Conservation (phyloP, 2,329 filamentous ascomycete species). For the Alternaria sp. region DNA sequence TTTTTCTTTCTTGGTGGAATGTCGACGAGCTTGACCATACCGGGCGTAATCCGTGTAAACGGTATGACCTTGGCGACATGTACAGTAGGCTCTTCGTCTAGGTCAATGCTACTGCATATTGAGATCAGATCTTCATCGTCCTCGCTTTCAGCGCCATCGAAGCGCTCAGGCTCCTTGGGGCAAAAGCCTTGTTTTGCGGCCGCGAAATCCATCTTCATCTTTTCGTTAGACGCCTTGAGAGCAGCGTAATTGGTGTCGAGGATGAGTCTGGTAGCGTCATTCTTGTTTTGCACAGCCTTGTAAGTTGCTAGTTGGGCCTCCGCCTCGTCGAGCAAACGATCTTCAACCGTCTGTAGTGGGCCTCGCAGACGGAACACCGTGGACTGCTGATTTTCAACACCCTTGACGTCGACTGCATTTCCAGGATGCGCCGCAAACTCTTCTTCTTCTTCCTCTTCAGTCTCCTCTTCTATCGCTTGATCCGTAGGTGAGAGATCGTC, state of each 20-base stretch:
- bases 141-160: slow-evolving; percentile 7
- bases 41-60: slow-evolving; percentile 24
- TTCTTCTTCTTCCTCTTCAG: not conserved
- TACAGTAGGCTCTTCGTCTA: slow-evolving; percentile 33
- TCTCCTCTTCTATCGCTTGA: slow-evolving; percentile 1
- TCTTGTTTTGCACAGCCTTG: not conserved
- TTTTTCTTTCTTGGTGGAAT: slow-evolving; percentile 28
- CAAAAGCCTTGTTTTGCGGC: not conserved
- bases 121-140: slow-evolving; percentile 25
- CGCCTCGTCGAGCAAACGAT: slow-evolving; percentile 32
- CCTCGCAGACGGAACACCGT: slow-evolving; percentile 17
- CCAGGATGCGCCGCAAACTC: slow-evolving; percentile 12
- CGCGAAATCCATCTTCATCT: slow-evolving; percentile 21
- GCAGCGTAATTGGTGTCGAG: slow-evolving; percentile 20
- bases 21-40: slow-evolving; percentile 35
- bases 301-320: slow-evolving; percentile 20
- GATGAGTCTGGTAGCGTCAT: slow-evolving; percentile 19
- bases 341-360: slow-evolving; percentile 35
- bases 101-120: slow-evolving; percentile 29
- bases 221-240: slow-evolving; percentile 23
- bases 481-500: slow-evolving; percentile 27
- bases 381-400: slow-evolving; percentile 6
- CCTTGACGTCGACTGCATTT: slow-evolving; percentile 11
- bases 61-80: slow-evolving; percentile 24
- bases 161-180: not conserved